Conservation (phyloP, 2,329 filamentous ascomycete species). For the Talaromyces rugulosus region DNA sequence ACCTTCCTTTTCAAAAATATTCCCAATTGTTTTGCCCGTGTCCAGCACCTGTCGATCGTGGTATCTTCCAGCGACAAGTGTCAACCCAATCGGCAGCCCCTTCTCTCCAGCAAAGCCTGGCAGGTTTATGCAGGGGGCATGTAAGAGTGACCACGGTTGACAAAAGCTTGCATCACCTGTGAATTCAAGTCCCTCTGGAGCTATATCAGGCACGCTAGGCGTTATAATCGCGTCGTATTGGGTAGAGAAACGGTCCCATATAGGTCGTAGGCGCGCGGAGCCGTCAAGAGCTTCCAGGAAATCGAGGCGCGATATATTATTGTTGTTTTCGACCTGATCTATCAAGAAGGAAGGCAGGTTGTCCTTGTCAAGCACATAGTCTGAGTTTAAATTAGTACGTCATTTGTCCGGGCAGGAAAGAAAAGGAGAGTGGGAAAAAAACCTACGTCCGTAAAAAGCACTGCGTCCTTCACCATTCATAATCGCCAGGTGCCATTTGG, state of each 20-base stretch:
- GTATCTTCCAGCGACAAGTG: conserved; percentile 47
- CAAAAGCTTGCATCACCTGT: conserved; percentile 45
- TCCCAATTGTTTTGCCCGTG: not conserved
- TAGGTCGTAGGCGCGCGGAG: conserved; percentile 51
- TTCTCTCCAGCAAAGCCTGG: conserved; percentile 58
- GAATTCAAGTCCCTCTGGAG: conserved; percentile 49
- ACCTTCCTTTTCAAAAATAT: conserved; percentile 6
- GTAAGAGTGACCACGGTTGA: conserved; percentile 33
- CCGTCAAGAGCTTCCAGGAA: conserved; percentile 54
- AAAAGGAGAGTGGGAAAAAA: not conserved
- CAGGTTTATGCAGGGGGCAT: conserved; percentile 61
- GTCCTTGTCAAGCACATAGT: not conserved
- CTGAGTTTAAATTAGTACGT: not conserved
- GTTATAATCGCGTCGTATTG: conserved; percentile 54
- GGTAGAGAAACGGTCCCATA: conserved; percentile 50
- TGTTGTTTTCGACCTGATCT: conserved; percentile 8
- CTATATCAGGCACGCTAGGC: conserved; percentile 58
- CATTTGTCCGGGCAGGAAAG: conserved; percentile 33
- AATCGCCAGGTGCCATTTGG: conserved; percentile 51
- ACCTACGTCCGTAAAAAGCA: conserved; percentile 42
- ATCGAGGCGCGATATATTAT: conserved; percentile 40
- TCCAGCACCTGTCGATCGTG: conserved; percentile 26
- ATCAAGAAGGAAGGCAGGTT: not conserved
- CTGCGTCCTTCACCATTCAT: conserved; percentile 51
- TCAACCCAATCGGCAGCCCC: conserved; percentile 58